Evolutionary conservation across 768 basidiomycete genomes (phyloP).

Genomic region (Auricularia sp.): DNA sequence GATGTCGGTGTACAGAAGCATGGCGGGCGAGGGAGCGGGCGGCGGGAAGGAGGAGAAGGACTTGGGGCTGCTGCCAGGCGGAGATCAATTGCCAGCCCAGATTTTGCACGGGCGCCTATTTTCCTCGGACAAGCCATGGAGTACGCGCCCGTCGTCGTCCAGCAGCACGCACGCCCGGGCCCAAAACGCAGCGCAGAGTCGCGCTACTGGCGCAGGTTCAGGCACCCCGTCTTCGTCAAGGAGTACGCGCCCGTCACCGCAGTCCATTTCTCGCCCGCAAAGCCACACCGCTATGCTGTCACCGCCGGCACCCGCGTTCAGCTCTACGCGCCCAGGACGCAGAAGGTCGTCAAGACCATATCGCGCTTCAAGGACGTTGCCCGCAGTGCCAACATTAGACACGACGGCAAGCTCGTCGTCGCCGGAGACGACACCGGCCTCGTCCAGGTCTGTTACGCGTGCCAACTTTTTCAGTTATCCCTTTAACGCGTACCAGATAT

Average conservation of each 20-base stretch:
- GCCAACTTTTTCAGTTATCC: background rate
- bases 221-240: constrained; percentile 87
- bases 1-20: constrained; percentile 69
- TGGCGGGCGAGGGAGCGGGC: constrained; percentile 22
- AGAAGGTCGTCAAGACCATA: constrained; percentile 93
- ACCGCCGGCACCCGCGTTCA: constrained; percentile 90
- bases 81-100: background rate
- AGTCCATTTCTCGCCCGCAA: constrained; percentile 78
- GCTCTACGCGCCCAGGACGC: constrained; percentile 92
- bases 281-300: constrained; percentile 91
- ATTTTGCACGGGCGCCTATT: constrained; percentile 3
- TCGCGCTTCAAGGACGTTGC: constrained; percentile 96
- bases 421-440: constrained; percentile 92
- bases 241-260: constrained; percentile 95
- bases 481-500: constrained; percentile 43
- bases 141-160: constrained; percentile 66
- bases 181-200: constrained; percentile 64
- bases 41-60: background rate
- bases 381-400: constrained; percentile 75
- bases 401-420: constrained; percentile 89
- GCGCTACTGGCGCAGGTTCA: constrained; percentile 79
- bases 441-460: constrained; percentile 43
- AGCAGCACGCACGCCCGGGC: constrained; percentile 43
- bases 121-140: constrained; percentile 39
- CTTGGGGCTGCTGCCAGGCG: background rate